These are phyloP conservation scores for Scleroderma bovista DNA, from an alignment of 768 basidiomycete genomes.

Conservation along the genomic window DNA sequence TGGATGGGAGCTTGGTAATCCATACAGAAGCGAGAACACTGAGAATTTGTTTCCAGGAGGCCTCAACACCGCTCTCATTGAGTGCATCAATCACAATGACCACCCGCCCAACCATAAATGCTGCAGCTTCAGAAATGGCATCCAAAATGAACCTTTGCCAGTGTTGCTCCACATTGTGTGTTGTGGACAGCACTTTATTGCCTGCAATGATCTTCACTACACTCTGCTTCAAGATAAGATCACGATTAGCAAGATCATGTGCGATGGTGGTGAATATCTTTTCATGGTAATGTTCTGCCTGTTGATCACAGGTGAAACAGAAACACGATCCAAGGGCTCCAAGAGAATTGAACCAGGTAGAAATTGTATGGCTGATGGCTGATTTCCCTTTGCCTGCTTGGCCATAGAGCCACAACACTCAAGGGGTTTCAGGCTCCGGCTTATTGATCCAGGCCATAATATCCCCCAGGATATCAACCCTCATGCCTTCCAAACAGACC, in stretches of 20 bases:
- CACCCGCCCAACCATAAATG: neutral
- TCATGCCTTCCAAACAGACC: neutral
- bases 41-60: neutral
- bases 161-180: neutral
- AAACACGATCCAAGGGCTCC: slow-evolving; percentile 15
- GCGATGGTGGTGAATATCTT: slow-evolving; percentile 3
- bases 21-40: neutral
- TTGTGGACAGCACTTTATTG: neutral
- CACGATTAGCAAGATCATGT: slow-evolving; percentile 14
- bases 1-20: neutral
- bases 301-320: slow-evolving; percentile 8
- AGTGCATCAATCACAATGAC: neutral
- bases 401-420: neutral
- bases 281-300: slow-evolving; percentile 1
- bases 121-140: neutral
- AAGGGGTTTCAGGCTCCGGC: neutral
- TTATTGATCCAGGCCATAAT: neutral
- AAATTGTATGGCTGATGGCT: too few relatives aligned
- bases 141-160: neutral
- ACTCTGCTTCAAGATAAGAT: neutral
- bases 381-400: neutral
- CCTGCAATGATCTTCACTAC: neutral
- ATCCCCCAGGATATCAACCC: neutral
- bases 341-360: too few relatives aligned
- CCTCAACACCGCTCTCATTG: neutral